Evolutionary conservation across 495 filamentous ascomycete genomes (phyloP), one percentile per base, ranked within the genome.

Genomic region (Aspergillus biplanus): DNA sequence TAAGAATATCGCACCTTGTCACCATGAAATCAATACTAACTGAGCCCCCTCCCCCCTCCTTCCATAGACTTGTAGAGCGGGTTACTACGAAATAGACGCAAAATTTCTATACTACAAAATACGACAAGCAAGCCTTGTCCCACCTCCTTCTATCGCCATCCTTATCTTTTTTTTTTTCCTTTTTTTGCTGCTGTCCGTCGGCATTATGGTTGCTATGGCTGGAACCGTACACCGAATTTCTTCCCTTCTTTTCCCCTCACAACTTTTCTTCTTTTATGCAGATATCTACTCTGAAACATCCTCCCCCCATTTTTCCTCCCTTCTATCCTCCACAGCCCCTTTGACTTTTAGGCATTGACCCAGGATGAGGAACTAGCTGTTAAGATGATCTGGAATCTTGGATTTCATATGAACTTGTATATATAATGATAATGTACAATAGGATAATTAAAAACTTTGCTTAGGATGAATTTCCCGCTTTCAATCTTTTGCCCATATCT

Each of bases 11-110:
- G 12, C 11, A 16, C 13, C 49, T 8, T 50, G 11, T 50, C 16
- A 50, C 11, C 5, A 18, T 49, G 4, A 49, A 44, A 35, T 18
- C 15, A 8, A 46, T 65, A 44, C 61, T 67, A 33, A 60, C 33
- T 56, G 50, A 13, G 46, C 64, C 70, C 59, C 57, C 35, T 33
- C 21, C 21, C 59, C 58, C 35, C 34, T 56, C 35, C 34, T 56
- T 0, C 49, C 34, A 62, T 55, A 87, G 85, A 70, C 80, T 92
- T 64, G 89, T 93, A 39, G 87, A 92, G 65, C 86, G 89, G 68
- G 85, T 93, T 31, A 83, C 65, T 80, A 42, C 78, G 64, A 75
- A 56, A 15, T 46, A 57, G 47, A 31, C 18, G 3, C n/a, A 6
- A 11, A 54, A 50, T 7, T 4, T 31, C 9, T 18, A 50, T 50